Evolutionary conservation across 1,284 basidiomycete genomes (phyloP), one percentile per base, ranked within the genome.

Genomic region (Trichosporon sp.): DNA sequence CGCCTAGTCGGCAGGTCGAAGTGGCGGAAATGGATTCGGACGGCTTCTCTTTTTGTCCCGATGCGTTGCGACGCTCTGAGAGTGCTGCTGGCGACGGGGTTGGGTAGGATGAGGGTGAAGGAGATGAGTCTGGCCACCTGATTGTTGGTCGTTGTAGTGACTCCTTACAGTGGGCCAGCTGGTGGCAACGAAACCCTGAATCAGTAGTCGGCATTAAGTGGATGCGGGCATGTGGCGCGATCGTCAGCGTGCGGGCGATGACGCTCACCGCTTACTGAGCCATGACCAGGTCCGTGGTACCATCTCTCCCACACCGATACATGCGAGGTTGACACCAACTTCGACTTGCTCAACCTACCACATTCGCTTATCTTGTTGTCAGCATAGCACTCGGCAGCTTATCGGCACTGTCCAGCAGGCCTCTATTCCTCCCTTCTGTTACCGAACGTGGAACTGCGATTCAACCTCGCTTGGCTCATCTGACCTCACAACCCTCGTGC

Each of bases 51-150:
- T 54, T n/a, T 54, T 54, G 49, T 31, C 49, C 49, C 49, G 49
- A 29, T 54, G 49, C 49, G 49, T 29, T 54, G 49, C 49, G 49
- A 54, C 49, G 49, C 49, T 54, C 49, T 25, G 29, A 54, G 49
- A 54, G 49, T 54, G 49, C 49, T 54, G 49, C 49, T 54, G 49
- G 49, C 49, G 49, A 54, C 49, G 49, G 49, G 27, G 31, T 52
- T 25, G 49, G 49, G 49, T 16, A 54, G 49, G 49, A 54, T 54
- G 49, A 54, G 27, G 49, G 49, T 29, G 49, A 54, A 31, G 49
- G 19, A 31, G 49, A 23, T 54, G 49, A 54, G 49, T 54, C 19
- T 29, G 49, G 49, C 49, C 25, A 29, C 25, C 27, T 31, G 49
- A 54, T 29, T 54, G 49, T 29, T 54, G 49, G 49, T 29, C 25